Conservation (phyloP, 2,329 filamentous ascomycete species). For the Escovopsis sp. region DNA sequence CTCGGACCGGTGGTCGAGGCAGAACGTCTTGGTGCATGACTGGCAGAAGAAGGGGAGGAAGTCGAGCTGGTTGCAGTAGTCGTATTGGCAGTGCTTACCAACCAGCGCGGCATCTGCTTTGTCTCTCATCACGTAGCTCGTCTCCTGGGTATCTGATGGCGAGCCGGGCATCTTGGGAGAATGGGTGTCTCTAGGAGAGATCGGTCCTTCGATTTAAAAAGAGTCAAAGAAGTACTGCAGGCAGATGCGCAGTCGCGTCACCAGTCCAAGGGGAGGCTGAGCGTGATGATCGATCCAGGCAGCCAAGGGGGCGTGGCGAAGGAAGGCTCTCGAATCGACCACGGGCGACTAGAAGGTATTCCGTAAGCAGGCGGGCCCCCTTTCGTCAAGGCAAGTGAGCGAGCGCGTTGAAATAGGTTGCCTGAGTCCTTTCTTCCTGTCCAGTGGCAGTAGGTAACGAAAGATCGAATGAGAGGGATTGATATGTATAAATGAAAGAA, state of each 20-base stretch:
- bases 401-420: conserved; percentile 1
- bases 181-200: neutral
- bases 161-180: conserved; percentile 37
- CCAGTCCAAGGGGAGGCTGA: conserved; percentile 1
- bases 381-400: conserved; percentile 9
- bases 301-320: conserved; percentile 3
- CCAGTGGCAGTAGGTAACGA: too few species aligned
- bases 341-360: conserved; percentile 1
- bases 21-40: conserved; percentile 73
- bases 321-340: conserved; percentile 19
- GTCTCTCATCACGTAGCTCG: conserved; percentile 59
- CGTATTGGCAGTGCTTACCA: conserved; percentile 79
- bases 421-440: too few species aligned
- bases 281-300: conserved; percentile 1
- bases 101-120: conserved; percentile 66
- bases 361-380: neutral
- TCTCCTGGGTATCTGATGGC: conserved; percentile 26
- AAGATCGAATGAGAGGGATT: too few species aligned
- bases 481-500: too few species aligned
- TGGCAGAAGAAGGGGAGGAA: conserved; percentile 93
- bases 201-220: conserved; percentile 7
- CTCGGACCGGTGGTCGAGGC: conserved; percentile 86
- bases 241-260: conserved; percentile 16
- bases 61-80: conserved; percentile 88
- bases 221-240: conserved; percentile 7